These are phyloP conservation scores for Calonectria crousiana DNA, from an alignment of 2,329 filamentous ascomycete species.

Conservation along the genomic window DNA sequence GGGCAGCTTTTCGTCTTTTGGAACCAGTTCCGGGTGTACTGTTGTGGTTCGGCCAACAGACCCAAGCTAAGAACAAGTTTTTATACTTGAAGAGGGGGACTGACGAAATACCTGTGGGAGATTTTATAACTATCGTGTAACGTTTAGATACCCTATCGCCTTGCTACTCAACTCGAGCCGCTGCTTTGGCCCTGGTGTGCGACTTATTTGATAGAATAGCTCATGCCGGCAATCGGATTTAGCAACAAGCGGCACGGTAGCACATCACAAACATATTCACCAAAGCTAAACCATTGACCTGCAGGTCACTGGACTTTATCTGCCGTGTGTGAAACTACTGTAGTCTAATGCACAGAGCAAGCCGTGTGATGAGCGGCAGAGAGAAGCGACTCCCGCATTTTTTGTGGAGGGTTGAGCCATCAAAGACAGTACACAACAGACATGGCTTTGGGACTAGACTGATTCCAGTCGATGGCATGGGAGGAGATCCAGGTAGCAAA, in stretches of 20 bases:
- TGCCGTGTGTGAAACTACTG: slow-evolving; percentile 2
- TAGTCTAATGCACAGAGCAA: slow-evolving; percentile 1
- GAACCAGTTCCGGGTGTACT: not conserved
- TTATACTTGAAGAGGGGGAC: not conserved
- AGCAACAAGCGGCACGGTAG: not conserved
- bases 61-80: not conserved
- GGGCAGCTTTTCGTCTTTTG: not conserved
- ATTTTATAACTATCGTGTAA: not conserved
- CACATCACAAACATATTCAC: not conserved
- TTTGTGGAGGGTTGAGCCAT: not conserved
- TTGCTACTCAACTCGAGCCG: not conserved
- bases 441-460: not conserved
- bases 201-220: not conserved
- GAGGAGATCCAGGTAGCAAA: not conserved
- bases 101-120: not conserved
- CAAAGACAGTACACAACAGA: not conserved
- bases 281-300: not conserved
- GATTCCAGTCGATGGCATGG: not conserved
- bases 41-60: not conserved
- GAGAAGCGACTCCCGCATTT: slow-evolving; percentile 2
- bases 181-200: not conserved
- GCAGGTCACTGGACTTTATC: not conserved
- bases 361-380: not conserved
- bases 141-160: not conserved
- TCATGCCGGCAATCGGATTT: not conserved